Evolutionary conservation across 768 basidiomycete genomes (phyloP).

Genomic region (Hysterangium stoloniferum): DNA sequence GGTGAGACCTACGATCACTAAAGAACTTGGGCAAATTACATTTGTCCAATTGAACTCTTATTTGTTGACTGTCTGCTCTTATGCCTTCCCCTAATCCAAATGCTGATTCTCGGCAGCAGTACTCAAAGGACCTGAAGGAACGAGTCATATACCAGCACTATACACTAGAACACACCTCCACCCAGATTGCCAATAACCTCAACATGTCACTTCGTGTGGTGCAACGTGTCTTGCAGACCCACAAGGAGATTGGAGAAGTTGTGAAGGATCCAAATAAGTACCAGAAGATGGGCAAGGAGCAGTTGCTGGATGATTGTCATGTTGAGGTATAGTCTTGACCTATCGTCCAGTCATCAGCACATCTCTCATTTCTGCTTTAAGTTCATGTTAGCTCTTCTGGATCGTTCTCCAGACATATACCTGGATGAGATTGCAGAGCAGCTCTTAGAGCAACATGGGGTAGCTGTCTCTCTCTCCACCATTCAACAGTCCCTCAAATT

Average conservation of each 20-base stretch:
- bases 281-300: not conserved
- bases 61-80: too few relatives aligned
- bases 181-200: not conserved
- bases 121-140: slow-evolving; percentile 1
- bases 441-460: not conserved
- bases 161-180: not conserved
- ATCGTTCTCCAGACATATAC: not conserved
- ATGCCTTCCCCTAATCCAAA: too few relatives aligned
- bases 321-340: too few relatives aligned
- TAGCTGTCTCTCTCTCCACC: not conserved
- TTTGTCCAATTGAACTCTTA: too few relatives aligned
- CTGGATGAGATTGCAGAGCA: not conserved
- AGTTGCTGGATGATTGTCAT: not conserved
- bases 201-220: not conserved
- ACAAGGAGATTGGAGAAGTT: not conserved
- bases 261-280: not conserved
- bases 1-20: too few relatives aligned
- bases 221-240: not conserved
- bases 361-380: not conserved
- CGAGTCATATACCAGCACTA: not conserved
- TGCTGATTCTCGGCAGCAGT: too few relatives aligned
- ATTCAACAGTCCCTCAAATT: not conserved
- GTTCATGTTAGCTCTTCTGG: not conserved
- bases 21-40: too few relatives aligned
- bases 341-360: not conserved